These are phyloP conservation scores for Tricholoma sp. DNA, from an alignment of 768 basidiomycete species.

Conservation along the genomic window DNA sequence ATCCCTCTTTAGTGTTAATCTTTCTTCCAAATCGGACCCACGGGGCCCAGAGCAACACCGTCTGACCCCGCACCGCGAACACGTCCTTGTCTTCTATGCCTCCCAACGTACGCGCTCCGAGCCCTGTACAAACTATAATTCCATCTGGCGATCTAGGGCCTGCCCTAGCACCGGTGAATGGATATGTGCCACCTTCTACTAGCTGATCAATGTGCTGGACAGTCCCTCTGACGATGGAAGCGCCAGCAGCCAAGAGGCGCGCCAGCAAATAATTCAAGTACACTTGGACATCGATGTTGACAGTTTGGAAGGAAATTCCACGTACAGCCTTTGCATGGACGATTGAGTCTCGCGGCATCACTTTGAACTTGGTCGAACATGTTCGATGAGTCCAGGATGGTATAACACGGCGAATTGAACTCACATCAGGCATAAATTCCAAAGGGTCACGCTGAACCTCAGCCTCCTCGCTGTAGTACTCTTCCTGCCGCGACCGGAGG, in stretches of 20 bases:
- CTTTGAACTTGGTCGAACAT: slow-evolving; percentile 17
- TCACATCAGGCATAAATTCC: slow-evolving; percentile 49
- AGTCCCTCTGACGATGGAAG: slow-evolving; percentile 42
- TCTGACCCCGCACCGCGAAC: slow-evolving; percentile 77
- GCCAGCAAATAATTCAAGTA: slow-evolving; percentile 63
- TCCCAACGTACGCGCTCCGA: slow-evolving; percentile 64
- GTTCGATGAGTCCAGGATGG: not conserved
- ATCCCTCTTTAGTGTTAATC: slow-evolving; percentile 31
- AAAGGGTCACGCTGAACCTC: slow-evolving; percentile 32
- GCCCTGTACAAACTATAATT: slow-evolving; percentile 61
- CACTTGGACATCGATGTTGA: slow-evolving; percentile 57
- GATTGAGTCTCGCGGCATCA: slow-evolving; percentile 36
- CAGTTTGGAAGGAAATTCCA: slow-evolving; percentile 52
- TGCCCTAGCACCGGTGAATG: slow-evolving; percentile 18
- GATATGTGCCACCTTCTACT: slow-evolving; percentile 42
- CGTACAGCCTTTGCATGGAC: slow-evolving; percentile 28
- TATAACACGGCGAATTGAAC: slow-evolving; percentile 8
- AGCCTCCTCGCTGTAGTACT: slow-evolving; percentile 43
- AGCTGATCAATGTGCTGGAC: slow-evolving; percentile 65
- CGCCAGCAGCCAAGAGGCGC: slow-evolving; percentile 54
- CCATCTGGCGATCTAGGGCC: slow-evolving; percentile 34
- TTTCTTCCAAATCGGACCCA: slow-evolving; percentile 49
- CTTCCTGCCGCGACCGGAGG: slow-evolving; percentile 55
- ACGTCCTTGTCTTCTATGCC: slow-evolving; percentile 72
- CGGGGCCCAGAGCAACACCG: slow-evolving; percentile 64